Evolutionary conservation across 2,329 filamentous ascomycete species (phyloP).

Genomic region (Metarhizium album): DNA sequence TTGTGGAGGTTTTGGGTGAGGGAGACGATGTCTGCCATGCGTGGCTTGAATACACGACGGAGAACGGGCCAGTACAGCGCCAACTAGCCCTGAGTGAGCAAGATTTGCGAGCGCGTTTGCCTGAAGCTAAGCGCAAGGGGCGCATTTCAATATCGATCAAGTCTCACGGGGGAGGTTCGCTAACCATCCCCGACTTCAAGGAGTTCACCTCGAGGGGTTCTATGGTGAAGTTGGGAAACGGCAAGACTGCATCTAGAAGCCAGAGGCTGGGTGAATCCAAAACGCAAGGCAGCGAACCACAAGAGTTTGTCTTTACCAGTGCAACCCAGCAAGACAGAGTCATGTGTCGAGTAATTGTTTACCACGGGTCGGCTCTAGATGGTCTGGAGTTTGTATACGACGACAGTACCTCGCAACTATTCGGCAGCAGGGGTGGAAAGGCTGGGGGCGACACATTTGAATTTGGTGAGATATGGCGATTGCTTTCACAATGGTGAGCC

Average conservation of each 20-base stretch:
- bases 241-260: constrained; percentile 63
- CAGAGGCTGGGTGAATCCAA: constrained; percentile 62
- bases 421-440: constrained; percentile 70
- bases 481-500: not conserved
- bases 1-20: constrained; percentile 70
- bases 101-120: constrained; percentile 60
- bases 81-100: constrained; percentile 66
- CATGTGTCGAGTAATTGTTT: constrained; percentile 63
- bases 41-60: constrained; percentile 70
- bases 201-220: constrained; percentile 61
- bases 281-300: constrained; percentile 56
- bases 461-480: constrained; percentile 47
- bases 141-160: constrained; percentile 64
- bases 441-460: constrained; percentile 63
- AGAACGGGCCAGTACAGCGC: constrained; percentile 51
- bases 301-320: constrained; percentile 67
- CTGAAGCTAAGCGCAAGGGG: constrained; percentile 60
- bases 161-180: constrained; percentile 62
- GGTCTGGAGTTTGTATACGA: constrained; percentile 92
- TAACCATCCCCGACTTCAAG: constrained; percentile 68
- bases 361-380: constrained; percentile 66
- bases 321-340: constrained; percentile 59
- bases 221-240: constrained; percentile 59
- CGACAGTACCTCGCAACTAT: constrained; percentile 71
- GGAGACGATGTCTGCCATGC: constrained; percentile 70